Conservation (phyloP, 164 flowering plant genomes). For the Vitis amurensis region DNA sequence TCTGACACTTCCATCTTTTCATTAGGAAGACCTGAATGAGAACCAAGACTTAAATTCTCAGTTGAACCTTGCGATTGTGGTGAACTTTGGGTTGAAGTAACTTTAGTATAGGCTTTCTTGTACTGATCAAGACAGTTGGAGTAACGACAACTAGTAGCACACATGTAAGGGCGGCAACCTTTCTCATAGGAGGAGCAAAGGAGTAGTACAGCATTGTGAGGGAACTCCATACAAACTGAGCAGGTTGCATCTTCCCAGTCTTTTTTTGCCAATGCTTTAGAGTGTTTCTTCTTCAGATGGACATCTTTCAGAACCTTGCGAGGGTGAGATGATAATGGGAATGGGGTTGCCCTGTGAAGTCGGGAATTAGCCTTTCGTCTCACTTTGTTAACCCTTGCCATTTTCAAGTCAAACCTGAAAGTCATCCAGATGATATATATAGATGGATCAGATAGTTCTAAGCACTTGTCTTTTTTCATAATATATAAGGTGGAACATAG, state of each 20-base stretch:
- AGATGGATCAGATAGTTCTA: neutral
- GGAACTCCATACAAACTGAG: conserved; percentile 62
- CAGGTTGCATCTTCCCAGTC: conserved; percentile 59
- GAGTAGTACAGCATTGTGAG: conserved; percentile 70
- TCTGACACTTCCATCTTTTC: conserved; percentile 37
- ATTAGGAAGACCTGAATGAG: conserved; percentile 7
- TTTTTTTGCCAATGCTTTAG: conserved; percentile 30
- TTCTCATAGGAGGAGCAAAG: conserved; percentile 62
- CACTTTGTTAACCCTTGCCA: conserved; percentile 31
- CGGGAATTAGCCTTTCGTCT: conserved; percentile 19
- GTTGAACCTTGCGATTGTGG: conserved; percentile 11
- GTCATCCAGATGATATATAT: neutral
- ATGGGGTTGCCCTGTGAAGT: conserved; percentile 9
- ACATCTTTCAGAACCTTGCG: conserved; percentile 13
- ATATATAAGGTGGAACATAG: neutral
- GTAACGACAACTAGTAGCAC: conserved; percentile 53
- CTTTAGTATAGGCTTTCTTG: conserved; percentile 56
- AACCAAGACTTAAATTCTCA: conserved; percentile 12
- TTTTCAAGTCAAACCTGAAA: conserved; percentile 19
- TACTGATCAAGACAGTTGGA: conserved; percentile 69
- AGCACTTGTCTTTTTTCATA: neutral
- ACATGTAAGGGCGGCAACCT: conserved; percentile 71
- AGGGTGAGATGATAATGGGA: conserved; percentile 9
- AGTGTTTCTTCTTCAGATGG: conserved; percentile 5
- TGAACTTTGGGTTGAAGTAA: conserved; percentile 13